phyloP scores from a whole-genome alignment of 2,329 filamentous ascomycete species.

The Coleophoma cylindrospora region DNA sequence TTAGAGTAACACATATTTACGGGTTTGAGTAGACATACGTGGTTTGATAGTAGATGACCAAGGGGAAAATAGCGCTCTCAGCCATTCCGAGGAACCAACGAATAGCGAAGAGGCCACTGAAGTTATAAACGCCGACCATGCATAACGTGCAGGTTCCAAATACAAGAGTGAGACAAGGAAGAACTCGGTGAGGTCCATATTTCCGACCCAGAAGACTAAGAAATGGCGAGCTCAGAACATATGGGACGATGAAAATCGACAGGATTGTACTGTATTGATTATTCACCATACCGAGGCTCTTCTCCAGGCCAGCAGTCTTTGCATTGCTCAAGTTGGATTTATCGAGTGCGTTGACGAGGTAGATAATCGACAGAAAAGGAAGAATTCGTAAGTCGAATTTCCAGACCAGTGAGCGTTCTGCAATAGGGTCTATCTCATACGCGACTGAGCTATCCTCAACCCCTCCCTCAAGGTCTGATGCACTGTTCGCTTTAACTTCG shows the following conservation, averaged over 20 bases:
- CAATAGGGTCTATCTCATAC: not conserved
- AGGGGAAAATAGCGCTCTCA: slow-evolving; percentile 61
- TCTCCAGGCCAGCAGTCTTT: slow-evolving; percentile 43
- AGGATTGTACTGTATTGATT: not conserved
- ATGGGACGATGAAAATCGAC: not conserved
- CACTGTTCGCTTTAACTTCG: too few species aligned
- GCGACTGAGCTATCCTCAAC: not conserved
- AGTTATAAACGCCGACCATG: slow-evolving; percentile 34
- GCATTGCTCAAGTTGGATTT: slow-evolving; percentile 39
- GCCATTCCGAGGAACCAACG: slow-evolving; percentile 64
- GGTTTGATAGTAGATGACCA: slow-evolving; percentile 49
- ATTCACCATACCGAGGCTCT: slow-evolving; percentile 38
- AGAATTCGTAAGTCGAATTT: not conserved
- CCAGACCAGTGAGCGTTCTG: not conserved
- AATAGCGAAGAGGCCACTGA: slow-evolving; percentile 57
- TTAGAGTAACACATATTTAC: not conserved
- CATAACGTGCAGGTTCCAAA: not conserved
- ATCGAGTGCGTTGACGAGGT: not conserved
- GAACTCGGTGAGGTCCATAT: not conserved
- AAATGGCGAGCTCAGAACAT: not conserved
- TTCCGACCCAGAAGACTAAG: not conserved
- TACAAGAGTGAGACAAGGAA: not conserved
- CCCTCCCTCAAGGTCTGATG: too few species aligned
- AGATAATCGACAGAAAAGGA: not conserved
- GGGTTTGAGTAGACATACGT: not conserved